These are phyloP conservation scores for Alternaria sp. DNA, from an alignment of 2,329 filamentous ascomycete genomes.

Conservation along the genomic window DNA sequence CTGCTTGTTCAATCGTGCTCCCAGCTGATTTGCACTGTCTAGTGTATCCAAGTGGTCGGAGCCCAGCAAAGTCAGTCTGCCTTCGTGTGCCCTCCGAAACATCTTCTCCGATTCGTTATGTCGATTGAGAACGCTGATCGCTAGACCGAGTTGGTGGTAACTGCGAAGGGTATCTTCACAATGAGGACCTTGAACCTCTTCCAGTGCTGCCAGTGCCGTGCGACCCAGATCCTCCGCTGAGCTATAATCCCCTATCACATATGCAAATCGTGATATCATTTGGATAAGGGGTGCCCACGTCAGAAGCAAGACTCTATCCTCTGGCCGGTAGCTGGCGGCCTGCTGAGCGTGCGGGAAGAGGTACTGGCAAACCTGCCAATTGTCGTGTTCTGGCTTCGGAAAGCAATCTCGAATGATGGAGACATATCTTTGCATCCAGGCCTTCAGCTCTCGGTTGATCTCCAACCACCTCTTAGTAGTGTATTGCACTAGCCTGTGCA, in stretches of 20 bases:
- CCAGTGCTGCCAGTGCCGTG: neutral
- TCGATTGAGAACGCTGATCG: neutral
- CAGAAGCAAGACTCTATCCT: neutral
- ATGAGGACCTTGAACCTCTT: neutral
- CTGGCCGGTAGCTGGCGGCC: neutral
- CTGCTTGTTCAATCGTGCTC: neutral
- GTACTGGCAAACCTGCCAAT: neutral
- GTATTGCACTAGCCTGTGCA: neutral
- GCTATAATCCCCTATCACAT: neutral
- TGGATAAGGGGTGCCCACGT: neutral
- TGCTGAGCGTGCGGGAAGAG: constrained; percentile 1
- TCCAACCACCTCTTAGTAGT: neutral
- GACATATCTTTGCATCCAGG: constrained; percentile 39
- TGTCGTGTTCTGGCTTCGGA: constrained; percentile 15
- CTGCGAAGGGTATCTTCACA: neutral
- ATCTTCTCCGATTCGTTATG: neutral
- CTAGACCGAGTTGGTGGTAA: neutral
- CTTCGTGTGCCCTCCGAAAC: neutral
- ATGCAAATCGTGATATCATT: neutral
- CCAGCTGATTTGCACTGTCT: neutral
- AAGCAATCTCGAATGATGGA: neutral
- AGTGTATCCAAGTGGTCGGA: neutral
- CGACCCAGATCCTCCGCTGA: neutral
- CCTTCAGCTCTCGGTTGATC: constrained; percentile 5
- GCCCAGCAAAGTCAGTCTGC: neutral